Conservation (phyloP, 2,329 filamentous ascomycete genomes). For the Hansfordia pulvinata region DNA sequence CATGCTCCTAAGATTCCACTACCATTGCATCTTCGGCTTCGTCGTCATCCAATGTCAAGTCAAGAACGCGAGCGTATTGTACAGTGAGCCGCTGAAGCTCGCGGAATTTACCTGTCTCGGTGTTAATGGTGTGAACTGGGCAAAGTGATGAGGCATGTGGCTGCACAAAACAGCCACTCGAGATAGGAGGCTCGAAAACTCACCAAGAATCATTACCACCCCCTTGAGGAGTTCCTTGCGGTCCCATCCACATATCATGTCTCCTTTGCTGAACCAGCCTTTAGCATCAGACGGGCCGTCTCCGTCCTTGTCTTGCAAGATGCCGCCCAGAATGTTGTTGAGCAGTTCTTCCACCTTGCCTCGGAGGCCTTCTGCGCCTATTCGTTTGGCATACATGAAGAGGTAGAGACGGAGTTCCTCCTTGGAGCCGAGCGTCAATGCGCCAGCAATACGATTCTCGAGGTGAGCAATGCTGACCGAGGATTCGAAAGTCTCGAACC, state of each 20-base stretch:
- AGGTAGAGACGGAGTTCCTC: conserved; percentile 92
- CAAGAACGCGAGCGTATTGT: conserved; percentile 78
- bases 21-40: conserved; percentile 23
- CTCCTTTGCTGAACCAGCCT: conserved; percentile 54
- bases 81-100: conserved; percentile 91
- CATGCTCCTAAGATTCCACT: no score
- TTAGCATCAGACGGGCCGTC: conserved; percentile 29
- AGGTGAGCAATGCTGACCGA: conserved; percentile 87
- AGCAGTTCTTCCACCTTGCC: conserved; percentile 89
- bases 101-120: conserved; percentile 67
- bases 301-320: conserved; percentile 40
- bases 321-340: conserved; percentile 65
- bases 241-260: conserved; percentile 81
- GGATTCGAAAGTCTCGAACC: conserved; percentile 84
- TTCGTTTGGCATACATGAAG: conserved; percentile 95
- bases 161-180: not conserved
- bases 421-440: conserved; percentile 67
- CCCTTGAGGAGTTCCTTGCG: conserved; percentile 77
- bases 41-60: conserved; percentile 38
- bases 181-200: conserved; percentile 18
- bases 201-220: conserved; percentile 86
- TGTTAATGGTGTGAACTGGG: conserved; percentile 17
- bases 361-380: conserved; percentile 78
- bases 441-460: conserved; percentile 86
- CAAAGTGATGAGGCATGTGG: conserved; percentile 6